Percentiles rank a stretch among this genome's conserved stretches.
Conservation (phyloP, 768 basidiomycete species). For the Xerocomus potaroensis region DNA sequence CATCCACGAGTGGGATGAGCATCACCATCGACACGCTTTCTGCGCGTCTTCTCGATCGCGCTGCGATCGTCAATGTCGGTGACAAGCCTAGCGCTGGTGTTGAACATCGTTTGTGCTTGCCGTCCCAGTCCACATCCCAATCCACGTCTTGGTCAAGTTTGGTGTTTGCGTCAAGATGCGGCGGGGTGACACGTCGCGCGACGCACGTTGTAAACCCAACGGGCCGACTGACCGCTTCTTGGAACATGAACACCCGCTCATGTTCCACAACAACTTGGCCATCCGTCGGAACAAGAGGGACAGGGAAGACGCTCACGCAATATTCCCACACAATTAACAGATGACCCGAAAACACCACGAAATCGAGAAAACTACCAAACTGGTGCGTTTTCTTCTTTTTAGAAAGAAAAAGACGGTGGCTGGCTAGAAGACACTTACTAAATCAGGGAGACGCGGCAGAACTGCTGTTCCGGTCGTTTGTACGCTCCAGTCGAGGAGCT, state of each 20-base stretch:
- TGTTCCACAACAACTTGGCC: slow-evolving; percentile 20
- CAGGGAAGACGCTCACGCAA: slow-evolving; percentile 24
- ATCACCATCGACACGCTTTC: slow-evolving; percentile 21
- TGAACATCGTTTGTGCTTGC: too few relatives aligned
- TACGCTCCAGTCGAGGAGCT: slow-evolving; percentile 27
- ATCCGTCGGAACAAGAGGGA: slow-evolving; percentile 20
- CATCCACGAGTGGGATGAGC: slow-evolving; percentile 21
- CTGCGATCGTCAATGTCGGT: slow-evolving; percentile 25
- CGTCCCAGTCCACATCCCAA: too few relatives aligned
- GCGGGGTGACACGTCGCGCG: too few relatives aligned
- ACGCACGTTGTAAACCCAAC: slow-evolving; percentile 28
- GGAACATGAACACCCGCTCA: slow-evolving; percentile 25
- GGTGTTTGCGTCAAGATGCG: too few relatives aligned
- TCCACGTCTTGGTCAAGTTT: background rate
- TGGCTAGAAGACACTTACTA: slow-evolving; percentile 18
- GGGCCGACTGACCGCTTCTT: slow-evolving; percentile 20
- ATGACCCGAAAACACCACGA: slow-evolving; percentile 20
- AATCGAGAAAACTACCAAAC: slow-evolving; percentile 26
- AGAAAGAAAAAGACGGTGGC: too few relatives aligned
- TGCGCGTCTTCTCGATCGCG: slow-evolving; percentile 10
- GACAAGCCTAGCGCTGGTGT: too few relatives aligned
- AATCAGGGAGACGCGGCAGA: slow-evolving; percentile 19
- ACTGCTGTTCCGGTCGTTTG: slow-evolving; percentile 21
- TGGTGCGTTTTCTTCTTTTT: too few relatives aligned
- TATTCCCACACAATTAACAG: slow-evolving; percentile 27